Conservation (phyloP, 2,329 filamentous ascomycete species). For the Talaromyces atroroseus region DNA sequence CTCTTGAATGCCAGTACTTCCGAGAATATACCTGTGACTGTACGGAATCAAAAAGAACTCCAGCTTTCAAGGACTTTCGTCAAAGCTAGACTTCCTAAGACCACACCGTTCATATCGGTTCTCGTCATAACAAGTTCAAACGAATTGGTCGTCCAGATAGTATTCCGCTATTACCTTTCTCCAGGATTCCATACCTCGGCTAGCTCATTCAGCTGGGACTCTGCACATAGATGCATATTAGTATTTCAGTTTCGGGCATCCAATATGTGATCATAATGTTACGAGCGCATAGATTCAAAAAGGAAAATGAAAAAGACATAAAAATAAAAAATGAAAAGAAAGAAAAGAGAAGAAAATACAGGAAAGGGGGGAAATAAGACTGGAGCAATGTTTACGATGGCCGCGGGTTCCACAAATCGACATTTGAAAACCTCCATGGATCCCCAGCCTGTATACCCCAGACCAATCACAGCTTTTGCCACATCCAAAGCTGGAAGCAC, state of each 20-base stretch:
- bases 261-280: too few relatives aligned
- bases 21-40: too few relatives aligned
- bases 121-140: slow-evolving; percentile 28
- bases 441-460: slow-evolving; percentile 17
- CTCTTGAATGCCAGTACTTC: too few relatives aligned
- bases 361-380: neutral
- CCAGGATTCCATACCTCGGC: slow-evolving; percentile 25
- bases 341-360: too few relatives aligned
- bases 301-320: too few relatives aligned
- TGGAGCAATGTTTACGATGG: slow-evolving; percentile 1
- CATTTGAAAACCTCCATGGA: slow-evolving; percentile 18
- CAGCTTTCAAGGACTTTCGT: too few relatives aligned
- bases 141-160: slow-evolving; percentile 8
- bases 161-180: neutral
- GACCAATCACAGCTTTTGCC: slow-evolving; percentile 14
- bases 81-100: too few relatives aligned
- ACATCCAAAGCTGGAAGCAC: slow-evolving; percentile 16
- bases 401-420: slow-evolving; percentile 11
- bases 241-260: neutral
- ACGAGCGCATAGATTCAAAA: too few relatives aligned
- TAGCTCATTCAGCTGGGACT: slow-evolving; percentile 48
- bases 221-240: neutral
- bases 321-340: too few relatives aligned
- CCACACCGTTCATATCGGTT: too few relatives aligned
- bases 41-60: too few relatives aligned